Conservation (phyloP, 306 rosid genomes). For the Heteromeles arbutifolia region DNA sequence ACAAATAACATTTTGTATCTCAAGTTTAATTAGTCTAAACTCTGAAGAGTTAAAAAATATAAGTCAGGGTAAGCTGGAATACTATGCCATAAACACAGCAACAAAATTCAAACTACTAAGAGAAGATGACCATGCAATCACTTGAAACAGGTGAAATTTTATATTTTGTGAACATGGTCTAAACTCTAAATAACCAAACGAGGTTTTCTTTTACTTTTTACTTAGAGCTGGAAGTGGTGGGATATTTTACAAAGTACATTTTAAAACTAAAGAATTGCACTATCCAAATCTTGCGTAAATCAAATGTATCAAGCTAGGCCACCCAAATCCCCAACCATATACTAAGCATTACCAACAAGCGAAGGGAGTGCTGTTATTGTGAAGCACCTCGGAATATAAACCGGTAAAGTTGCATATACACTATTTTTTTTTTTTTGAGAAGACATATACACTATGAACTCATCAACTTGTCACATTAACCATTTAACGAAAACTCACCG, state of each 20-base stretch:
- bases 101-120: background rate
- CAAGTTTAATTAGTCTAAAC: background rate
- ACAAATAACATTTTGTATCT: background rate
- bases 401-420: background rate
- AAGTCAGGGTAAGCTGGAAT: background rate
- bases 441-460: background rate
- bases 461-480: background rate
- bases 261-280: background rate
- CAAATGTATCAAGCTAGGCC: background rate
- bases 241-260: background rate
- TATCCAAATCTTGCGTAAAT: background rate
- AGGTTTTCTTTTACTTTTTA: background rate
- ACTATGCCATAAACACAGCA: background rate
- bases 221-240: background rate
- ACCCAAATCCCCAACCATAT: background rate
- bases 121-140: background rate
- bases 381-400: background rate
- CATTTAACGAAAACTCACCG: constrained; percentile 49
- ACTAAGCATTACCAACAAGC: background rate
- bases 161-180: background rate
- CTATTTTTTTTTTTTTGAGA: no score
- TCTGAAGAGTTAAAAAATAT: background rate
- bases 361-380: background rate
- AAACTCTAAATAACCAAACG: background rate
- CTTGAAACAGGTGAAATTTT: background rate